phyloP scores from a whole-genome alignment of 345 rosid genomes.

The Lumnitzera littorea region DNA sequence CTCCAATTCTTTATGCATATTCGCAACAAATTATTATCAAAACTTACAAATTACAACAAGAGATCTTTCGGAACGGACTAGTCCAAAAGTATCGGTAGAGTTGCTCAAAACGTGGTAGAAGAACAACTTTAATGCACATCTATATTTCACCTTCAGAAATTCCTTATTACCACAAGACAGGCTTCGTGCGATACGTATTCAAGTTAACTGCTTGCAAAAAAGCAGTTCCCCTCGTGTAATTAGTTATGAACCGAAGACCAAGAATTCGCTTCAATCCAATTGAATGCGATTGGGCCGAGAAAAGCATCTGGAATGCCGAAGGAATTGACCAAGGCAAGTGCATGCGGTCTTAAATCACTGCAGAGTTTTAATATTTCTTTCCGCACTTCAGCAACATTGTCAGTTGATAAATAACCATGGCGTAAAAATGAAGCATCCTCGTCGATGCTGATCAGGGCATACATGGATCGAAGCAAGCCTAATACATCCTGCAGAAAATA shows the following conservation, averaged over 20 bases:
- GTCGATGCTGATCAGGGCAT: conserved; percentile 56
- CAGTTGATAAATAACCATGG: conserved; percentile 58
- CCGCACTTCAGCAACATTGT: conserved; percentile 52
- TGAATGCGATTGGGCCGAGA: conserved; percentile 73
- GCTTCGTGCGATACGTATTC: too few species aligned
- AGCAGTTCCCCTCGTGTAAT: background rate
- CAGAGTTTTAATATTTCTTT: conserved; percentile 63
- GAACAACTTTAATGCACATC: too few species aligned
- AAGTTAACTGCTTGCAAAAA: too few species aligned
- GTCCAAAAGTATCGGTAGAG: too few species aligned
- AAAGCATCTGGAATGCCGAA: conserved; percentile 75
- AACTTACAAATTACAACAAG: too few species aligned
- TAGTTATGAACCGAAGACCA: conserved; percentile 50
- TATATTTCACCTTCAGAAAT: background rate
- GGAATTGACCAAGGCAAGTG: conserved; percentile 67
- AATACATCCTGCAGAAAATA: conserved; percentile 42
- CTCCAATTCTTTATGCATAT: too few species aligned
- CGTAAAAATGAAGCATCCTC: conserved; percentile 74
- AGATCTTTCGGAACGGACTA: too few species aligned
- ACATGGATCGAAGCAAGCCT: conserved; percentile 56
- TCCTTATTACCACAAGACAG: background rate
- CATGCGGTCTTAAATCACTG: conserved; percentile 69
- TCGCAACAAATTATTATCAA: too few species aligned
- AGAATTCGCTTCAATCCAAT: conserved; percentile 86
- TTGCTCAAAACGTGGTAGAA: too few species aligned